Percentiles rank a stretch among this genome's conserved stretches.
Conservation (phyloP, 495 filamentous ascomycete species). For the Evansstolkia leycettana region DNA sequence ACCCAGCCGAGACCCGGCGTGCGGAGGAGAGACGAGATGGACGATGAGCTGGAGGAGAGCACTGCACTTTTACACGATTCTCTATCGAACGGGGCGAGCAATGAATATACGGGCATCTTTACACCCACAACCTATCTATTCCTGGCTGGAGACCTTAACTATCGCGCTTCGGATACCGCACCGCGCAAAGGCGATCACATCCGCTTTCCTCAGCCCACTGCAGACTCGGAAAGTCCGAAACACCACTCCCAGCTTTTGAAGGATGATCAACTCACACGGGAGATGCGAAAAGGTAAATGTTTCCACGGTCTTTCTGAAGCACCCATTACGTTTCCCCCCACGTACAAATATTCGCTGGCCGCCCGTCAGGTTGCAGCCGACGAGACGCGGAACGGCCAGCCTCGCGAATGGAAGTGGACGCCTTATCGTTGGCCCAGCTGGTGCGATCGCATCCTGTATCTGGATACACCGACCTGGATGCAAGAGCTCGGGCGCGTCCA, state of each 20-base stretch:
- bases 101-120: conserved; percentile 45
- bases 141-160: conserved; percentile 87
- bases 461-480: conserved; percentile 45
- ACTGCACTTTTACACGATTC: conserved; percentile 27
- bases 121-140: conserved; percentile 66
- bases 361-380: conserved; percentile 26
- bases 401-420: conserved; percentile 61
- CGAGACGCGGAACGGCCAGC: conserved; percentile 14
- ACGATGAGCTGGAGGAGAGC: conserved; percentile 24
- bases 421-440: conserved; percentile 78
- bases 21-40: conserved; percentile 3
- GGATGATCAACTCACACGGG: conserved; percentile 64
- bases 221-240: conserved; percentile 27
- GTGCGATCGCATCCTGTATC: conserved; percentile 83
- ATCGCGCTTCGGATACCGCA: conserved; percentile 56
- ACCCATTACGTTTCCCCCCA: conserved; percentile 70
- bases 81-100: conserved; percentile 9
- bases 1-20: conserved; percentile 4
- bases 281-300: conserved; percentile 49
- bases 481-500: conserved; percentile 21
- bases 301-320: conserved; percentile 69
- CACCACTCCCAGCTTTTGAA: conserved; percentile 53
- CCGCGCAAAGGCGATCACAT: conserved; percentile 40
- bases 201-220: conserved; percentile 48
- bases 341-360: conserved; percentile 65